Evolutionary conservation across 2,329 filamentous ascomycete species (phyloP).

Genomic region (Penicillium sp.): DNA sequence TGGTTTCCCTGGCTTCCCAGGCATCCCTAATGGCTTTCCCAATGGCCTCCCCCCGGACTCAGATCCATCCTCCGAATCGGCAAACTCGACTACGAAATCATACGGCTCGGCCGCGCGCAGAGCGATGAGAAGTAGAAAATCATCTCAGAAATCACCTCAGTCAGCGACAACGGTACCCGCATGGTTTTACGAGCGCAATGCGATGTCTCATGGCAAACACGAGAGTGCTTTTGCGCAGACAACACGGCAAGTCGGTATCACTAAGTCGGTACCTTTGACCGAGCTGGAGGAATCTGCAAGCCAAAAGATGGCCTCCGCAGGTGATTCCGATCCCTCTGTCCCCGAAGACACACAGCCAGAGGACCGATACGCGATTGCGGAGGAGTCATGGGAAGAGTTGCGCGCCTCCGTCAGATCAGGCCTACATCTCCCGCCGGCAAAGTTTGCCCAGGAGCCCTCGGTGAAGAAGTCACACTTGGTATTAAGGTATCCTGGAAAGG

Average conservation of each 20-base stretch:
- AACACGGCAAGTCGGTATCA: constrained; percentile 31
- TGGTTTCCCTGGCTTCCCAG: too few species aligned
- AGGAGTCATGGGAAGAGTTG: constrained; percentile 52
- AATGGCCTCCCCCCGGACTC: constrained; percentile 13
- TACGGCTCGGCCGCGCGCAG: constrained; percentile 45
- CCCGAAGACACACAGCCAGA: constrained; percentile 20
- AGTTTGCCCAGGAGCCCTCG: constrained; percentile 50
- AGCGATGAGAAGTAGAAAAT: constrained; percentile 39
- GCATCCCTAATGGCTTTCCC: constrained; percentile 4
- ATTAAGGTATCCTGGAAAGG: constrained; percentile 61
- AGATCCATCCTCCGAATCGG: constrained; percentile 15
- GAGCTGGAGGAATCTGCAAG: constrained; percentile 16
- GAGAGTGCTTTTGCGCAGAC: constrained; percentile 11
- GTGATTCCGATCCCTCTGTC: constrained; percentile 25
- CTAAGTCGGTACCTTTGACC: constrained; percentile 18
- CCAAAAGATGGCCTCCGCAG: constrained; percentile 24
- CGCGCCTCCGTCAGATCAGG: constrained; percentile 54
- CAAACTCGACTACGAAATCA: constrained; percentile 30
- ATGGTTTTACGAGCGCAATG: constrained; percentile 43
- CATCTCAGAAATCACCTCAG: constrained; percentile 20
- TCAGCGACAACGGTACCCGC: constrained; percentile 33
- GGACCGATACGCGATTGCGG: constrained; percentile 42
- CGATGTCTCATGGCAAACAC: constrained; percentile 25
- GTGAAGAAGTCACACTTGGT: constrained; percentile 58
- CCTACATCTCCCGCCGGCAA: constrained; percentile 44